Evolutionary conservation across 768 basidiomycete species (phyloP), one percentile per base, ranked within the genome.

Genomic region (Tremella mesenterica): DNA sequence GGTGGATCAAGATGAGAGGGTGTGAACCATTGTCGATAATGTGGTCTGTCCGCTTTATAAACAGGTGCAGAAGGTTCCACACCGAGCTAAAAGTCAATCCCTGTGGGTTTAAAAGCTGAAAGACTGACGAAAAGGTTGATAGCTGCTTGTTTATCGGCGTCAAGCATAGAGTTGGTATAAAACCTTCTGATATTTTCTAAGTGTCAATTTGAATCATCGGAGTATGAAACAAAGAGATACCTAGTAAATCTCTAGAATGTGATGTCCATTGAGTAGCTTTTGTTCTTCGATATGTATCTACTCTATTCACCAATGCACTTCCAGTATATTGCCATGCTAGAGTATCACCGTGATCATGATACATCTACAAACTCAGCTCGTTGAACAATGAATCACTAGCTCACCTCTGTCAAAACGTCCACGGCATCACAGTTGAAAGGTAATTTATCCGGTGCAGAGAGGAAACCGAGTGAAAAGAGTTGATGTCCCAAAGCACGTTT

Each of bases 181-280:
- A 93, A 95, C 18, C 93, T 81, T 46, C 88, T 79, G 48, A 97
- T 84, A 65, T 92, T 93, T 74, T 95, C 91, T 64, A 58, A 21
- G 9, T 9, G 20, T n/a, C 20, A 46, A 14, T 43, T 25, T 53
- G 50, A 34, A 26, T 20, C 18, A n/a, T 48, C 46, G 4, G 6
- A 12, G 20, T 13, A 16, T 9, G 18, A 23, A n/a, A n/a, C n/a
- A n/a, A n/a, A n/a, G n/a, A 33, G 56, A 50, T 46, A 63, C 68
- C 70, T 6, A 74, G 62, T 64, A 96, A 88, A 70, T 96, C 92
- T 30, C 93, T 79, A 1, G 91, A 95, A 73, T 96, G 93, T 61
- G 88, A 91, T 65, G 89, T 90, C 92, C 93, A 97, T 58, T 95
- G 90, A 0, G 88, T 88, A 80, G 91, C 90, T 26, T 89, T 81